Base-by-base conservation (phyloP, 140 eudicot genomes). In the Senecio squalidus region DNA sequence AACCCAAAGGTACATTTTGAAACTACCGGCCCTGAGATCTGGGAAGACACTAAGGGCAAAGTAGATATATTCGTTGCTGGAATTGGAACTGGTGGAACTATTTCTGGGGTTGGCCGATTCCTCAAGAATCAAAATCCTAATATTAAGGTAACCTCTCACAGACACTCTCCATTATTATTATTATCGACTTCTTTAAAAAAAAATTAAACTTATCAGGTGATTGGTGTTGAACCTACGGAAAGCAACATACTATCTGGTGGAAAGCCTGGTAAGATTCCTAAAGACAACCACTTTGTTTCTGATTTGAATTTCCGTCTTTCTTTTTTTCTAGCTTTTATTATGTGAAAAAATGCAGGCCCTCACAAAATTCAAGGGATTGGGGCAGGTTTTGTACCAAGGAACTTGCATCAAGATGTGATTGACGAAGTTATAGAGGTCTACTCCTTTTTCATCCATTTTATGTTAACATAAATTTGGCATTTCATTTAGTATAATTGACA, bases 301-400 rank as follows among this genome's bases (percentile, higher is more conserved):
- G 36, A 55, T 54, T 66, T 46, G 5, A 57, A 61, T n/a, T 57
- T 34, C 48, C 45, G 54, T 66, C n/a, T 43, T 50, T 53, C 29
- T 52, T 40, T 58, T 55, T 34, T 82, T 76, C 81, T 75, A 67
- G 78, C 58, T 69, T 60, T 47, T 66, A 55, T 73, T 61, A 76
- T 68, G 71, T 81, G 81, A 60, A 71, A n/a, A 74, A 79, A 62
- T 84, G 87, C 85, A 92, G 98, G 98, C 72, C 98, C 98, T 81
- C 98, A 92, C 95, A 92, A 92, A 83, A 92, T 87, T 92, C 96
- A 92, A 87, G 98, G 98, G 68, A 87, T 92, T 82, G 98, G 98
- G 77, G 98, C 98, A 79, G 98, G 98, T 92, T 92, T 92, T 79
- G 74, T 91, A 36, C 98, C 98, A 47, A 58, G 83, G 74, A 91